Percentiles rank a stretch among this genome's conserved stretches.
Conservation (phyloP, 768 basidiomycete species). For the Kwoniella shandongensis region DNA sequence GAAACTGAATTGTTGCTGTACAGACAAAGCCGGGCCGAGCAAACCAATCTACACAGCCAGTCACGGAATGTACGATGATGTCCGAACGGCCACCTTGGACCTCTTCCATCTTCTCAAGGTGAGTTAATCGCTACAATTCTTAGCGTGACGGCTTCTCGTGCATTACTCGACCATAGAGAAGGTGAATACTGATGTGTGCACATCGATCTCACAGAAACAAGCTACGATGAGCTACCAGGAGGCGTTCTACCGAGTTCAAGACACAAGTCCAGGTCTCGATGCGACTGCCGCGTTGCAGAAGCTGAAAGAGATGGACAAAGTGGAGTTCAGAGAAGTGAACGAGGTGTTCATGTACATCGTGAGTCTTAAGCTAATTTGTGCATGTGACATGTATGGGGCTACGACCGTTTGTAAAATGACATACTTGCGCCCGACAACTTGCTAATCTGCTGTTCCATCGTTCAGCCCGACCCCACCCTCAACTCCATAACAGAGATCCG, state of each 20-base stretch:
- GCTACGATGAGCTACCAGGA: constrained; percentile 20
- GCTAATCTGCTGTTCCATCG: constrained; percentile 2
- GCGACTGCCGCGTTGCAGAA: constrained; percentile 27
- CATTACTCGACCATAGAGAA: background rate
- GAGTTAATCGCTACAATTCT: background rate
- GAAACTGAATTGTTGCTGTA: background rate
- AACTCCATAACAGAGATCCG: constrained; percentile 27
- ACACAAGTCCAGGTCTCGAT: constrained; percentile 28
- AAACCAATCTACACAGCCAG: constrained; percentile 14
- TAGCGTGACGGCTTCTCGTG: background rate
- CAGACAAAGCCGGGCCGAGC: constrained; percentile 4
- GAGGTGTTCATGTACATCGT: constrained; percentile 40
- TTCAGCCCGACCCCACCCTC: constrained; percentile 33
- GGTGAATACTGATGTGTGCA: background rate
- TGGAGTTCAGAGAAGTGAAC: constrained; percentile 37
- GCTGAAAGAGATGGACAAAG: constrained; percentile 33
- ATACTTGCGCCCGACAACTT: background rate
- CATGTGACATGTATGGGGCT: background rate
- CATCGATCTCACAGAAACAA: constrained; percentile 7
- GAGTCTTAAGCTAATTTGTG: too few relatives aligned
- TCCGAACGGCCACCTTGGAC: constrained; percentile 19
- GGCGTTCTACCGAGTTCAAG: constrained; percentile 29
- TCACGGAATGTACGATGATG: constrained; percentile 24
- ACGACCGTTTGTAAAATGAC: too few relatives aligned
- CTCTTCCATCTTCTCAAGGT: constrained; percentile 21